phyloP scores from a whole-genome alignment of 345 rosid species.

The Citrus hindsii region DNA sequence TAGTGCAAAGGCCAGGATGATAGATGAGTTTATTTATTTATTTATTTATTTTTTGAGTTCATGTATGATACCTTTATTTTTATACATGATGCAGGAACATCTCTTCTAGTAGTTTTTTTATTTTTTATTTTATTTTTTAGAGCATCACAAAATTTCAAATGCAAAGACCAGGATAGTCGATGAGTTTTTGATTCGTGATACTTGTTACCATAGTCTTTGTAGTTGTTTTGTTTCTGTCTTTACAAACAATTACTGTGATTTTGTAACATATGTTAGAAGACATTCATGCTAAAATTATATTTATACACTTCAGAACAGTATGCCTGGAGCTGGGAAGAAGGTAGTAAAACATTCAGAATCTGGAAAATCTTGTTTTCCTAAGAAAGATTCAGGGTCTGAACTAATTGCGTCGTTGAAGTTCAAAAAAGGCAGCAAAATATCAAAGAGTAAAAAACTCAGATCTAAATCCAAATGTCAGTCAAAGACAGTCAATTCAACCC shows the following conservation, averaged over 20 bases:
- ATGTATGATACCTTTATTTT: background rate
- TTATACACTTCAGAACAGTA: constrained; percentile 23
- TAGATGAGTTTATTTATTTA: too few relatives aligned
- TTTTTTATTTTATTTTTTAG: background rate
- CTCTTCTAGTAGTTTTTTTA: background rate
- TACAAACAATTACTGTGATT: background rate
- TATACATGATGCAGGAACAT: background rate
- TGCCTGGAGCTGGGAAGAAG: constrained; percentile 33
- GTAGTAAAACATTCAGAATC: constrained; percentile 22
- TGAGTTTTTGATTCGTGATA: background rate
- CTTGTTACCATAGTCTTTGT: background rate
- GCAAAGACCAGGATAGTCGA: background rate
- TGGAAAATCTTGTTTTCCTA: constrained; percentile 27
- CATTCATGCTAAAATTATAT: constrained; percentile 13
- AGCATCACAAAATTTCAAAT: background rate
- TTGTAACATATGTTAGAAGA: background rate
- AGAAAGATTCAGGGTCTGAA: constrained; percentile 35
- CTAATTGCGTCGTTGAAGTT: constrained; percentile 41
- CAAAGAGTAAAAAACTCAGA: constrained; percentile 22
- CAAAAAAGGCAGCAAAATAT: constrained; percentile 25
- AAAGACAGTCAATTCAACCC: constrained; percentile 21
- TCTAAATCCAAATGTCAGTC: constrained; percentile 27
- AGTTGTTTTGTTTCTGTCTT: background rate
- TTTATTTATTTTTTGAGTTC: too few relatives aligned
- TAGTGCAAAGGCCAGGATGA: background rate